phyloP scores from a whole-genome alignment of 306 rosid genomes.

The Lathyrus tuberosus region DNA sequence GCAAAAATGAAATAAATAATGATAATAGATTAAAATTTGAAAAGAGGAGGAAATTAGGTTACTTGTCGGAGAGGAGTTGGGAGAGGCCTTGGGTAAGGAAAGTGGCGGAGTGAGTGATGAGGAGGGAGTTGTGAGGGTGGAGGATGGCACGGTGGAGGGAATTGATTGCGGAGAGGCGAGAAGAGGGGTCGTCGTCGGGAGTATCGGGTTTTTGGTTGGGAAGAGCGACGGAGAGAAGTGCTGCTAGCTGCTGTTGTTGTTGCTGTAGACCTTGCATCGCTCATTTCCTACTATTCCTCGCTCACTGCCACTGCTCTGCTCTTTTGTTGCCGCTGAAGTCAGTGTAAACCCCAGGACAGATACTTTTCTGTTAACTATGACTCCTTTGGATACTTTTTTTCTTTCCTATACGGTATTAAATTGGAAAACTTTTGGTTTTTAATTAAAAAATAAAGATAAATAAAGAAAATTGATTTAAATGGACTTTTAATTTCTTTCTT shows the following conservation, averaged over 20 bases:
- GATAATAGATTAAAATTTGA: not conserved
- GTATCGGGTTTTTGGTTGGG: slow-evolving; percentile 55
- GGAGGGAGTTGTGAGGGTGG: slow-evolving; percentile 81
- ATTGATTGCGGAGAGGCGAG: slow-evolving; percentile 72
- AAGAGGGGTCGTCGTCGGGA: slow-evolving; percentile 60
- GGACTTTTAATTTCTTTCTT: no score
- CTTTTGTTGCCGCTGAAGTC: no score
- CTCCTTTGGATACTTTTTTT: no score
- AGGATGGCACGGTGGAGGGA: slow-evolving; percentile 88
- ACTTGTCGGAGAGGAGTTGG: slow-evolving; percentile 89
- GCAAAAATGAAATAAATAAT: not conserved
- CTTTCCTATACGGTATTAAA: no score
- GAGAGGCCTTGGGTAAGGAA: slow-evolving; percentile 84
- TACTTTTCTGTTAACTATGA: not conserved
- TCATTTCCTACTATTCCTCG: not conserved
- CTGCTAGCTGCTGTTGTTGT: slow-evolving; percentile 80
- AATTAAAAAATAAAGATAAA: no score
- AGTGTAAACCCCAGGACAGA: not conserved
- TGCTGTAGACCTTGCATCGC: slow-evolving; percentile 86
- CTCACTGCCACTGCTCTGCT: not conserved
- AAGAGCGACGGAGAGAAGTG: slow-evolving; percentile 81
- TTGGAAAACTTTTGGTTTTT: no score
- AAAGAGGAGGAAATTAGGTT: not conserved
- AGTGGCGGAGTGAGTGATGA: slow-evolving; percentile 85
- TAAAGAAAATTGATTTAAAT: no score